A percentile compares a stretch with the other conserved stretches of the same genome.
These are phyloP conservation scores for Nicotiana tomentosiformis DNA, from an alignment of 257 asterid genomes.

Conservation along the genomic window DNA sequence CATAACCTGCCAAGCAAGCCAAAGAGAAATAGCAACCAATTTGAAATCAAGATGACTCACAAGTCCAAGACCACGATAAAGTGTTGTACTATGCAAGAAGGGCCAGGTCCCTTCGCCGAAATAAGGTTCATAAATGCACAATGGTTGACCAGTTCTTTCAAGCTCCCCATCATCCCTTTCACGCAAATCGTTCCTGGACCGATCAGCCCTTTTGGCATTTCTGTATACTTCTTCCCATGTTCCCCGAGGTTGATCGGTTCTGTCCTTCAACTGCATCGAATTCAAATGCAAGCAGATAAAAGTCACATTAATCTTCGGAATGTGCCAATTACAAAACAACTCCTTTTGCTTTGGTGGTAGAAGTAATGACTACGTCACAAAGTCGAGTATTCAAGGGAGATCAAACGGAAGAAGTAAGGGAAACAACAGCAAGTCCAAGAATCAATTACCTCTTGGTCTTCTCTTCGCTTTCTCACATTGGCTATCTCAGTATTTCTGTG, in stretches of 20 bases:
- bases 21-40: neutral
- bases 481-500: conserved; percentile 54
- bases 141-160: conserved; percentile 91
- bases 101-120: conserved; percentile 93
- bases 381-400: conserved; percentile 9
- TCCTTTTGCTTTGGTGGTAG: neutral
- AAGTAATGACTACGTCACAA: neutral
- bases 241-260: conserved; percentile 82
- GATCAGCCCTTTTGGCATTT: conserved; percentile 71
- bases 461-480: conserved; percentile 56
- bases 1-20: neutral
- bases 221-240: conserved; percentile 88
- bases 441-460: conserved; percentile 72
- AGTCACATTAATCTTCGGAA: neutral
- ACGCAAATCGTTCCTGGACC: conserved; percentile 54
- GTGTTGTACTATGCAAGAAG: conserved; percentile 74
- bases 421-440: neutral
- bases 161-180: conserved; percentile 98
- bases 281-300: conserved; percentile 12
- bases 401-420: conserved; percentile 8
- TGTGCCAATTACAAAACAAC: neutral
- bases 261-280: conserved; percentile 78
- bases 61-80: conserved; percentile 85
- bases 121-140: conserved; percentile 88
- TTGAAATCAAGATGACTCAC: conserved; percentile 32